A percentile compares a stretch with the other conserved stretches of the same genome.
Conservation (phyloP, 1,284 basidiomycete genomes). For the Rhodotorula sp. region DNA sequence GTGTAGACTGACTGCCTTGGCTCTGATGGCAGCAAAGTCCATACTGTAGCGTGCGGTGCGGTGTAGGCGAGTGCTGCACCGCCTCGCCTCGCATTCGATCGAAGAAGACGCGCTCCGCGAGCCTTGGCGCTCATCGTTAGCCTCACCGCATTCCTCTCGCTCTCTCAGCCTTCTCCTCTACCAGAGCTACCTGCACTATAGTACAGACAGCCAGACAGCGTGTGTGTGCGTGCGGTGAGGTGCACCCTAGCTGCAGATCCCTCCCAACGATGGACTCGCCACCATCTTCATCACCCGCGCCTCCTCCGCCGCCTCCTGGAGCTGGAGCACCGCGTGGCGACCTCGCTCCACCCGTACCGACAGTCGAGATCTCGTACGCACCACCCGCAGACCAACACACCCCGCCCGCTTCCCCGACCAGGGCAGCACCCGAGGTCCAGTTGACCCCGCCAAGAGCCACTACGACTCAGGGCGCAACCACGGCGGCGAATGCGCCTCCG, state of each 20-base stretch:
- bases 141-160: neutral
- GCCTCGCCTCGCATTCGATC: neutral
- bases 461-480: neutral
- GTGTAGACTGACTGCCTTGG: conserved; percentile 15
- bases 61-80: neutral
- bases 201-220: neutral
- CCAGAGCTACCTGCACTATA: neutral
- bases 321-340: neutral
- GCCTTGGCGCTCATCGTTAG: neutral
- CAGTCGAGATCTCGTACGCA: neutral
- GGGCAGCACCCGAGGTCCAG: neutral
- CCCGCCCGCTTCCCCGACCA: conserved; percentile 2
- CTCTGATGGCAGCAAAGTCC: conserved; percentile 13
- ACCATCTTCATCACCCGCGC: neutral
- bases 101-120: neutral
- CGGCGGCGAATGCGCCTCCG: neutral
- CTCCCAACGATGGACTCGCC: neutral
- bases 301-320: neutral
- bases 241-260: neutral
- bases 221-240: no score
- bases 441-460: neutral
- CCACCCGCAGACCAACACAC: neutral
- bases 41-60: neutral
- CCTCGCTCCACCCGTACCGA: neutral
- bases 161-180: neutral